Evolutionary conservation across 768 basidiomycete genomes (phyloP).

Genomic region (Cystobasidium onofrii): DNA sequence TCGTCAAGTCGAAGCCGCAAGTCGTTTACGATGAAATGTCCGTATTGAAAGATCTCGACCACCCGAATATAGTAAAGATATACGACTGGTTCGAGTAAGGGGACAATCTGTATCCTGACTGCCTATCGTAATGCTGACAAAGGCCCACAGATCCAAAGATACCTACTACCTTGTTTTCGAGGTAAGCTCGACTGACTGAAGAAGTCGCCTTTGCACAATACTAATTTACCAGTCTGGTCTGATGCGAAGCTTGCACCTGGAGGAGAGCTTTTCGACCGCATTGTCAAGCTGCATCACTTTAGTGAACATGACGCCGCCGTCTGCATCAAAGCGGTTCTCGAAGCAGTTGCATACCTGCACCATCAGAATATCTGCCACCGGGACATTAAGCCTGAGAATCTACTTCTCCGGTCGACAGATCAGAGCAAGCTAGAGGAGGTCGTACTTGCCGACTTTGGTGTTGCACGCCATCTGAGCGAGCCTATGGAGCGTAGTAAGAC

Average conservation of each 20-base stretch:
- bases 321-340: slow-evolving; percentile 50
- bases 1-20: slow-evolving; percentile 53
- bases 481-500: slow-evolving; percentile 43
- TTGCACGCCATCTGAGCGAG: slow-evolving; percentile 49
- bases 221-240: background rate
- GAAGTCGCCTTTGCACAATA: background rate
- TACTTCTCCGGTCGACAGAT: slow-evolving; percentile 50
- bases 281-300: slow-evolving; percentile 76
- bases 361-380: slow-evolving; percentile 89
- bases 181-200: background rate
- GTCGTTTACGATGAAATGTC: slow-evolving; percentile 73
- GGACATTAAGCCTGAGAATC: slow-evolving; percentile 97
- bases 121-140: background rate
- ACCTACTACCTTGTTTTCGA: slow-evolving; percentile 71
- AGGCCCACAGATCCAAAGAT: slow-evolving; percentile 53
- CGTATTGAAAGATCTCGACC: slow-evolving; percentile 72
- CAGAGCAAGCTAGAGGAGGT: slow-evolving; percentile 61
- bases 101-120: background rate
- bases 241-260: slow-evolving; percentile 87
- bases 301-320: slow-evolving; percentile 81
- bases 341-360: slow-evolving; percentile 79
- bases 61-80: slow-evolving; percentile 88
- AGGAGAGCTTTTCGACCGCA: slow-evolving; percentile 88
- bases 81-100: slow-evolving; percentile 80
- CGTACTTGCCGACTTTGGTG: slow-evolving; percentile 95